Percentiles rank a stretch among this genome's conserved stretches.
phyloP scores from a whole-genome alignment of 2,329 filamentous ascomycete species.

The Pseudocercospora musae region DNA sequence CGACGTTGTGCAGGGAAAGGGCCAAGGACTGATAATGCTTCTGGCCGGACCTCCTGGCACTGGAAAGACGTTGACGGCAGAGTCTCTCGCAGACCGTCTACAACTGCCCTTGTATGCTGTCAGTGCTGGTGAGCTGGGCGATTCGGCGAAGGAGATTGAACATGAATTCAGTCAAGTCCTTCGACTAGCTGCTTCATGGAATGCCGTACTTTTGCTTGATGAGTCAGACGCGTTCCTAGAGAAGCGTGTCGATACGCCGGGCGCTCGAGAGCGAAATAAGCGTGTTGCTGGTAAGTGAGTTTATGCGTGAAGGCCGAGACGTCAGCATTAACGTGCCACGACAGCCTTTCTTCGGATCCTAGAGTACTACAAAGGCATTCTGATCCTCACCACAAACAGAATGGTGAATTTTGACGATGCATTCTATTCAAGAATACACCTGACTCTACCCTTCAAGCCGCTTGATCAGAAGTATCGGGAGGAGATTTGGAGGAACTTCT shows the following conservation, averaged over 20 bases:
- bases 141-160: conserved; percentile 22
- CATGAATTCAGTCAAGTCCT: conserved; percentile 19
- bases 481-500: conserved; percentile 78
- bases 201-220: conserved; percentile 38
- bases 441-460: conserved; percentile 25
- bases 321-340: not conserved
- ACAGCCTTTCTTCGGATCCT: conserved; percentile 38
- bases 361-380: conserved; percentile 38
- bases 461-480: conserved; percentile 30
- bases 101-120: conserved; percentile 11
- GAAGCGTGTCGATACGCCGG: conserved; percentile 9
- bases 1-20: conserved; percentile 24
- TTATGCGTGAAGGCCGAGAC: not conserved
- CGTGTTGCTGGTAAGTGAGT: conserved; percentile 15
- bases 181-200: conserved; percentile 23
- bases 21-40: conserved; percentile 25
- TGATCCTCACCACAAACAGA: conserved; percentile 42
- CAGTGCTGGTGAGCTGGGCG: conserved; percentile 17
- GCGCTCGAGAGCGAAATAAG: conserved; percentile 24
- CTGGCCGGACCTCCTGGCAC: conserved; percentile 28
- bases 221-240: conserved; percentile 41
- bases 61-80: conserved; percentile 29
- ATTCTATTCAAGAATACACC: conserved; percentile 36
- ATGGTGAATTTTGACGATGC: conserved; percentile 37
- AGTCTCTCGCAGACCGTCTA: conserved; percentile 18